A percentile compares a stretch with the other conserved stretches of the same genome.
Evolutionary conservation across 2,329 filamentous ascomycete genomes (phyloP).

Genomic region (Arthrinium puccinioides): DNA sequence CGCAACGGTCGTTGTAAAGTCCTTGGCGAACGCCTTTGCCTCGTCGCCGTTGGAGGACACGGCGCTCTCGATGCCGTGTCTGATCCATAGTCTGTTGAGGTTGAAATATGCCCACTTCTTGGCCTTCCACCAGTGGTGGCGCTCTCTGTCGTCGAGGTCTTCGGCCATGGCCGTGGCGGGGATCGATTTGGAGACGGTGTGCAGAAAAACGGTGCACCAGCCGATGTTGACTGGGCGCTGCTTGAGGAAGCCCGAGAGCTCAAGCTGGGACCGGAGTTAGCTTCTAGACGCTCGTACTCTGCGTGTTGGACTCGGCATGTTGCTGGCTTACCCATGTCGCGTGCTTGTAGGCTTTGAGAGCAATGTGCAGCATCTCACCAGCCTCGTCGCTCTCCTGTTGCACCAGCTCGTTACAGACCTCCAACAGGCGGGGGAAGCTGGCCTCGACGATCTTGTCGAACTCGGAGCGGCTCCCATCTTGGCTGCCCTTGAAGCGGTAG

Average conservation of each 20-base stretch:
- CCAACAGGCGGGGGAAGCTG: conserved; percentile 80
- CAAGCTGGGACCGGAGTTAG: conserved; percentile 52
- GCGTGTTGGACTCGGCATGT: neutral
- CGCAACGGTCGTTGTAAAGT: conserved; percentile 84
- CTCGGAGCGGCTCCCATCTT: conserved; percentile 69
- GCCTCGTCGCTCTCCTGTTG: conserved; percentile 90
- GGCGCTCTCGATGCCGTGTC: conserved; percentile 81
- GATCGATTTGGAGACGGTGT: conserved; percentile 77
- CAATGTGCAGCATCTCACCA: conserved; percentile 91
- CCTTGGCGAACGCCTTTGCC: conserved; percentile 76
- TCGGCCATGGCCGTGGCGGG: conserved; percentile 74
- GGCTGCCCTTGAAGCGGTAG: conserved; percentile 83
- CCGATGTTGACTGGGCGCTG: conserved; percentile 79
- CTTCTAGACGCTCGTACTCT: neutral
- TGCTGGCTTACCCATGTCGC: conserved; percentile 74
- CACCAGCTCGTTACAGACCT: conserved; percentile 81
- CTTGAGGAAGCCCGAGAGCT: conserved; percentile 71
- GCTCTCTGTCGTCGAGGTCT: conserved; percentile 75
- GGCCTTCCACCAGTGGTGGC: conserved; percentile 98
- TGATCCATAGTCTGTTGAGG: conserved; percentile 88
- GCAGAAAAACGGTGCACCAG: conserved; percentile 94
- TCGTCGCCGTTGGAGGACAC: conserved; percentile 72
- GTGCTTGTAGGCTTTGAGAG: conserved; percentile 96
- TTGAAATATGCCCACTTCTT: conserved; percentile 99
- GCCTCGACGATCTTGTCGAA: conserved; percentile 92